A percentile compares a stretch with the other conserved stretches of the same genome.
phyloP scores from a whole-genome alignment of 176 grass and related monocot genomes.

The Puya raimondii region DNA sequence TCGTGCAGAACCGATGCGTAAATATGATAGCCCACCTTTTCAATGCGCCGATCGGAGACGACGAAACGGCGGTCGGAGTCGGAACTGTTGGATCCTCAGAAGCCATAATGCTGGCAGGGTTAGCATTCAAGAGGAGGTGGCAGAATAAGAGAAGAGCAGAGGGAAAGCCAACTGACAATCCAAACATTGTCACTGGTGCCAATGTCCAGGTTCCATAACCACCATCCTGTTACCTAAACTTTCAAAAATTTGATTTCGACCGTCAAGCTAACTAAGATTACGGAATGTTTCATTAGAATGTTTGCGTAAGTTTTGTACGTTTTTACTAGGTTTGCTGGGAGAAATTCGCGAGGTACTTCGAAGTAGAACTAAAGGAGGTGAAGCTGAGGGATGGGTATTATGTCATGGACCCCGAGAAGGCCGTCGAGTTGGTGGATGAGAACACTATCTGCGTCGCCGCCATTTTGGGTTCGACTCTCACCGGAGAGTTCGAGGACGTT shows the following conservation, averaged over 20 bases:
- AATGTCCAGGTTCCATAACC: constrained; percentile 43
- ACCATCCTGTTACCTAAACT: too few species aligned
- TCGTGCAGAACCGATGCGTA: constrained; percentile 56
- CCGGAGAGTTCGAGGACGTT: constrained; percentile 70
- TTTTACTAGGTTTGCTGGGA: constrained; percentile 60
- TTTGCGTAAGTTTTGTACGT: background rate
- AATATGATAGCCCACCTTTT: constrained; percentile 74
- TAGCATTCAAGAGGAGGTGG: constrained; percentile 73
- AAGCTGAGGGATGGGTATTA: constrained; percentile 59
- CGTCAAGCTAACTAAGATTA: too few species aligned
- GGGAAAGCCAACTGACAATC: constrained; percentile 57
- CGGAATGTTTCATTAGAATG: too few species aligned
- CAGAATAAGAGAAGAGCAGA: constrained; percentile 54
- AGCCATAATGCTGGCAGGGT: constrained; percentile 70
- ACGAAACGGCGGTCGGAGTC: constrained; percentile 58
- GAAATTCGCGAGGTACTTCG: constrained; percentile 67
- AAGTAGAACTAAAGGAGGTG: constrained; percentile 79
- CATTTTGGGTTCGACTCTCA: constrained; percentile 75
- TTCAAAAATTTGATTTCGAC: too few species aligned
- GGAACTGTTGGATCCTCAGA: constrained; percentile 73
- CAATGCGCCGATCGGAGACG: constrained; percentile 60
- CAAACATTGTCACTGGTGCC: constrained; percentile 72
- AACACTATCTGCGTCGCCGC: constrained; percentile 84
- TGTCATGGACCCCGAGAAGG: constrained; percentile 56
- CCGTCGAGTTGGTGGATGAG: constrained; percentile 62